Evolutionary conservation across 805 yeast genomes (phyloP).

Genomic region (Yarrowia keelungensis): DNA sequence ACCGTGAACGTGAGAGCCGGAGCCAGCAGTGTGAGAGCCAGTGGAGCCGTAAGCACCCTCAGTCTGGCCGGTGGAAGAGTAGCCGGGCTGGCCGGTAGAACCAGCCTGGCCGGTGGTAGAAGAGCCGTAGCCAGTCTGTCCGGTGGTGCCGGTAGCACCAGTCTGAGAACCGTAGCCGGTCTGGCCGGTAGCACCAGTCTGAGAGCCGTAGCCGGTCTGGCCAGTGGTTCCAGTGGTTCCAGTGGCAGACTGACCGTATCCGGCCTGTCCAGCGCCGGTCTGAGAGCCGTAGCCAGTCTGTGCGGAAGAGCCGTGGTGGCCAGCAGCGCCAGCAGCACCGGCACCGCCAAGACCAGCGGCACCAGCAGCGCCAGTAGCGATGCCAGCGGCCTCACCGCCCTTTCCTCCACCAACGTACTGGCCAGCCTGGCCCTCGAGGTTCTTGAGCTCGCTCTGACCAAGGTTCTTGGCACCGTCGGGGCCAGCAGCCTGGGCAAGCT

Average conservation of each 20-base stretch:
- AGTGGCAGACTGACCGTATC: neutral
- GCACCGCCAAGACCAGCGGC: slow-evolving; percentile 37
- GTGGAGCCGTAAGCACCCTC: slow-evolving; percentile 17
- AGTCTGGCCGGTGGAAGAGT: slow-evolving; percentile 22
- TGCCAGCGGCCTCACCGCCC: slow-evolving; percentile 35
- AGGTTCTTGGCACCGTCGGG: slow-evolving; percentile 18
- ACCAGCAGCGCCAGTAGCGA: slow-evolving; percentile 28
- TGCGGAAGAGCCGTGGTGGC: slow-evolving; percentile 15
- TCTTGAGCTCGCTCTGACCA: slow-evolving; percentile 8
- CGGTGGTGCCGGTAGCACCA: slow-evolving; percentile 15
- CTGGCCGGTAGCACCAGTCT: slow-evolving; percentile 29
- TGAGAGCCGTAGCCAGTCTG: slow-evolving; percentile 13
- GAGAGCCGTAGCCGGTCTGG: slow-evolving; percentile 13
- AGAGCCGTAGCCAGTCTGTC: slow-evolving; percentile 19
- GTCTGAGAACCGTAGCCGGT: slow-evolving; percentile 17
- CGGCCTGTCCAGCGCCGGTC: slow-evolving; percentile 14
- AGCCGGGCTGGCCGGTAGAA: slow-evolving; percentile 16
- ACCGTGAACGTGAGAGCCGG: slow-evolving; percentile 22
- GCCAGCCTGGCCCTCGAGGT: slow-evolving; percentile 21
- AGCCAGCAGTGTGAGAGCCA: neutral
- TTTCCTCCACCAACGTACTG: slow-evolving; percentile 14
- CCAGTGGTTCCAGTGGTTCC: slow-evolving; percentile 14
- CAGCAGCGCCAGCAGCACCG: slow-evolving; percentile 27
- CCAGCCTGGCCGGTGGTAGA: neutral
- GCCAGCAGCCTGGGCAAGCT: slow-evolving; percentile 24